Evolutionary conservation across 257 asterid species (phyloP).

Genomic region (Mentha longifolia): DNA sequence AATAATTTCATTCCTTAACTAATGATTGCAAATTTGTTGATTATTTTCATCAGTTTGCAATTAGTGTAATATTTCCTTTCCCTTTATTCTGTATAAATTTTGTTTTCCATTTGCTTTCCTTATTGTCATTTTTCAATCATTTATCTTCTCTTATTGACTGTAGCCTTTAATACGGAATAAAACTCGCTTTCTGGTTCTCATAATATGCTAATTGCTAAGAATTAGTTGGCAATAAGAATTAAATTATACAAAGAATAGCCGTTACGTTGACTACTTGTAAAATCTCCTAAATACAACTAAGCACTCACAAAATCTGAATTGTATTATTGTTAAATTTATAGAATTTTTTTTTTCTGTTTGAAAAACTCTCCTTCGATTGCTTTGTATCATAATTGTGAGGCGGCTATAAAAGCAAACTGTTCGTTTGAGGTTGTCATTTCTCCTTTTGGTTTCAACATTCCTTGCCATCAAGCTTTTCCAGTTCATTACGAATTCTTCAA

Average conservation of each 20-base stretch:
- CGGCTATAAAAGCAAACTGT: background rate
- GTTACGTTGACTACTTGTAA: background rate
- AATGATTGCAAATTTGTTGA: background rate
- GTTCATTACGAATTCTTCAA: background rate
- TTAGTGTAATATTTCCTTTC: background rate
- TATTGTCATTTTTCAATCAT: background rate
- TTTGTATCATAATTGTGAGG: background rate
- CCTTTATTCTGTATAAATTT: background rate
- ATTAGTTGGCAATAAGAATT: slow-evolving; percentile 6
- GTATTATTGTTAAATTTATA: background rate
- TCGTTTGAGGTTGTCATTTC: background rate
- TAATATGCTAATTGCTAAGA: slow-evolving; percentile 20
- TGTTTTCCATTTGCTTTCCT: background rate
- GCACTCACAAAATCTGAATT: background rate
- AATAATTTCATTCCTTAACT: background rate
- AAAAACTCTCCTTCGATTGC: background rate
- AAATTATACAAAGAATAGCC: background rate
- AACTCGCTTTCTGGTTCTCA: background rate
- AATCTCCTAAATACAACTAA: background rate
- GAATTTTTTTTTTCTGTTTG: background rate
- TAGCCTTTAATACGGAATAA: background rate
- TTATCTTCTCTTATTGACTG: background rate
- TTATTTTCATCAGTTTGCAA: background rate
- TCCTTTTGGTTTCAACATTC: background rate
- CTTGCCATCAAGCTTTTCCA: background rate